phyloP scores from a whole-genome alignment of 2,329 filamentous ascomycete genomes.

The Claviceps sp. region DNA sequence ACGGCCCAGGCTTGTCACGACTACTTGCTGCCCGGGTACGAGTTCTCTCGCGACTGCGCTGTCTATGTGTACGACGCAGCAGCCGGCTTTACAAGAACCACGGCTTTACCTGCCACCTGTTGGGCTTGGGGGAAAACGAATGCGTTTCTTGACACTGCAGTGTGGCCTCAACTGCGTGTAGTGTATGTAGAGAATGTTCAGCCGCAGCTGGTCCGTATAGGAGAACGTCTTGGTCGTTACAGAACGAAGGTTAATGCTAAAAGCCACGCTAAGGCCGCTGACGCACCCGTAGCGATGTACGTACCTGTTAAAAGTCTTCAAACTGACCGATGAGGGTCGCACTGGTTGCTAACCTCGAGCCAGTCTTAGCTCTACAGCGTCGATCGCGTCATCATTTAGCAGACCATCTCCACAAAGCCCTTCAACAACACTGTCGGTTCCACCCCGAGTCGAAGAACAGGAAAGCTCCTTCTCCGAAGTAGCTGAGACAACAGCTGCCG shows the following conservation, averaged over 20 bases:
- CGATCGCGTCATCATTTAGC: slow-evolving; percentile 21
- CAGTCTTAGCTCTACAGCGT: slow-evolving; percentile 8
- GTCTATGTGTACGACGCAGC: slow-evolving; percentile 53
- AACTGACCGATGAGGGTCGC: not conserved
- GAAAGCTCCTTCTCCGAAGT: slow-evolving; percentile 15
- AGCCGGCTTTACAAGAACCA: slow-evolving; percentile 53
- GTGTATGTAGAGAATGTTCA: slow-evolving; percentile 88
- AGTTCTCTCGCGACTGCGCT: slow-evolving; percentile 60
- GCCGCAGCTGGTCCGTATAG: slow-evolving; percentile 85
- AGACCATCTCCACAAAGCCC: slow-evolving; percentile 20
- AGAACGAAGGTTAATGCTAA: slow-evolving; percentile 26
- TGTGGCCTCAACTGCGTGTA: slow-evolving; percentile 70
- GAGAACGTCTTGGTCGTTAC: slow-evolving; percentile 72
- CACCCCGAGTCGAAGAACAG: slow-evolving; percentile 10
- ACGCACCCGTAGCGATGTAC: not conserved
- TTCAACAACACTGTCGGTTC: slow-evolving; percentile 18
- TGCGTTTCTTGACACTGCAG: slow-evolving; percentile 57
- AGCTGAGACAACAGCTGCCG: slow-evolving; percentile 10
- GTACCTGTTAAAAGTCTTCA: not conserved
- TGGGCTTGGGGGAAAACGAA: slow-evolving; percentile 58
- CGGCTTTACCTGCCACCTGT: slow-evolving; percentile 57
- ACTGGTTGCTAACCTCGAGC: not conserved
- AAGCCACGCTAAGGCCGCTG: slow-evolving; percentile 5
- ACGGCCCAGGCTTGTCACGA: slow-evolving; percentile 57
- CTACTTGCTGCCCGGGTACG: slow-evolving; percentile 63